These are phyloP conservation scores for Amanita thiersii DNA, from an alignment of 768 basidiomycete genomes.

Conservation along the genomic window DNA sequence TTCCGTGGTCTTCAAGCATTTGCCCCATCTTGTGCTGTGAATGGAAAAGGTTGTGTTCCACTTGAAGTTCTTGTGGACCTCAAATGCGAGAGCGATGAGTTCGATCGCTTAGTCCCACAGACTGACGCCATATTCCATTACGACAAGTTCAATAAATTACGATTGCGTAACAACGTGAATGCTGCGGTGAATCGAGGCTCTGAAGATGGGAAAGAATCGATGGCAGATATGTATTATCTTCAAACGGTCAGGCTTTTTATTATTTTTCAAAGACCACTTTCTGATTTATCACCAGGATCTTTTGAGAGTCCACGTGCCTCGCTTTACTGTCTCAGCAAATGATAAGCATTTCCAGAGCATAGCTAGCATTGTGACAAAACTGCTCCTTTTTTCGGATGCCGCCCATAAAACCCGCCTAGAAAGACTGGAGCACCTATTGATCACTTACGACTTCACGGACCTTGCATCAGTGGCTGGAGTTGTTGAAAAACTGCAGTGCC, in stretches of 20 bases:
- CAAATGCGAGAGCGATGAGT: constrained; percentile 70
- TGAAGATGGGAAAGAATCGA: constrained; percentile 31
- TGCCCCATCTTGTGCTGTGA: constrained; percentile 46
- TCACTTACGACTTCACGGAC: constrained; percentile 85
- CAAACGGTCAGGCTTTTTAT: constrained; percentile 42
- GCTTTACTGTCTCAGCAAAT: constrained; percentile 80
- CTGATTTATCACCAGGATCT: too few relatives aligned
- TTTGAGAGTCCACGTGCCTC: constrained; percentile 72
- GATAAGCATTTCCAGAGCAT: constrained; percentile 78
- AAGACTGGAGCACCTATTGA: constrained; percentile 72
- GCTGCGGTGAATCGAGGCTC: constrained; percentile 33
- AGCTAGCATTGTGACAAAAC: constrained; percentile 78
- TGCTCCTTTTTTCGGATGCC: constrained; percentile 87
- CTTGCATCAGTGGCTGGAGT: constrained; percentile 62
- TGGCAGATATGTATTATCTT: too few relatives aligned
- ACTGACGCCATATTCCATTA: constrained; percentile 81
- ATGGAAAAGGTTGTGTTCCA: constrained; percentile 61
- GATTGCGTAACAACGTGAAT: constrained; percentile 66
- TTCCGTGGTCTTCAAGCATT: constrained; percentile 84
- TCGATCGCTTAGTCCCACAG: constrained; percentile 86
- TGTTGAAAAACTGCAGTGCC: constrained; percentile 63
- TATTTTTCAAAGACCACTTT: constrained; percentile 1
- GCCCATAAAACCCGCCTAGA: constrained; percentile 72
- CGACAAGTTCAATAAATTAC: constrained; percentile 91
- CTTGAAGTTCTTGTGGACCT: constrained; percentile 85